These are phyloP conservation scores for Barbarea vulgaris DNA, from an alignment of 345 rosid genomes.

Conservation along the genomic window DNA sequence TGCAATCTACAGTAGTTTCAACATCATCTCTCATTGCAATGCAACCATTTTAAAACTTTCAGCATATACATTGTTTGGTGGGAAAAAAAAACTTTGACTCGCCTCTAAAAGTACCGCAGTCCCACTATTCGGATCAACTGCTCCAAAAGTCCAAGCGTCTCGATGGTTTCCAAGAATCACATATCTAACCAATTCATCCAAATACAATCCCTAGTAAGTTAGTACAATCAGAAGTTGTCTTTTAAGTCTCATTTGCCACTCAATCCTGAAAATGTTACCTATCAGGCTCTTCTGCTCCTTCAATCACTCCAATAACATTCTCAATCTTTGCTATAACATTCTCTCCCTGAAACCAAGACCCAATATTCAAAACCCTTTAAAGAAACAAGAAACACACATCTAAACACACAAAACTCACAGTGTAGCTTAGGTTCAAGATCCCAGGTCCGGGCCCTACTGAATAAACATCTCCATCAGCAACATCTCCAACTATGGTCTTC, in stretches of 20 bases:
- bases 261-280: slow-evolving; percentile 51
- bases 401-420: slow-evolving; percentile 46
- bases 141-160: slow-evolving; percentile 95
- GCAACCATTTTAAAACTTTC: background rate
- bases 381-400: background rate
- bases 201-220: background rate
- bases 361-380: background rate
- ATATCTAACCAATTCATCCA: slow-evolving; percentile 47
- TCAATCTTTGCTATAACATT: slow-evolving; percentile 61
- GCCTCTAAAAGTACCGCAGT: slow-evolving; percentile 86
- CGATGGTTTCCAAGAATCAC: slow-evolving; percentile 83
- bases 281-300: slow-evolving; percentile 85
- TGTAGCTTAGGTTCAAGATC: slow-evolving; percentile 59
- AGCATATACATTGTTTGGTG: background rate
- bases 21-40: slow-evolving; percentile 5
- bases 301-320: slow-evolving; percentile 76
- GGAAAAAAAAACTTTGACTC: background rate
- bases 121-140: slow-evolving; percentile 89
- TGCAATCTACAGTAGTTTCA: slow-evolving; percentile 52
- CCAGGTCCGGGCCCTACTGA: slow-evolving; percentile 85
- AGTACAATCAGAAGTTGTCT: background rate
- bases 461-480: slow-evolving; percentile 59
- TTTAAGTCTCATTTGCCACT: background rate
- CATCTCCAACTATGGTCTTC: slow-evolving; percentile 53
- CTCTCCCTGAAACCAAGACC: slow-evolving; percentile 57